Evolutionary conservation across 257 asterid genomes (phyloP), one percentile per base, ranked within the genome.

Genomic region (Prunella vulgaris): DNA sequence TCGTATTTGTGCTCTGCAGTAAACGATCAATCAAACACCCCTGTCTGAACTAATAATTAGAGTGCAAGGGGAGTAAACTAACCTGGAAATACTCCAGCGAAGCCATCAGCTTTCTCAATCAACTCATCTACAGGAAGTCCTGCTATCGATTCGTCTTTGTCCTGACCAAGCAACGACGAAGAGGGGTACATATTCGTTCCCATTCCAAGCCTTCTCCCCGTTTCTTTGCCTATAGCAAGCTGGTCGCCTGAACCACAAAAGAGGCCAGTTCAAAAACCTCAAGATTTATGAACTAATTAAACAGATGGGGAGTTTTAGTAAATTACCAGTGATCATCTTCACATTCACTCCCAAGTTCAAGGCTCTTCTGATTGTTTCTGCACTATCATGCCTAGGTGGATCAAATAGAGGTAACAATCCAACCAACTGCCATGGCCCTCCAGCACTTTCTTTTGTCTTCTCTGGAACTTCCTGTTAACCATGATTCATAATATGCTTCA

Each of bases 331-430:
- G 69, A 93, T 93, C 98, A 93, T 93, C 79, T 93, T 93, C 49
- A 93, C 98, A 79, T 93, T 93, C 44, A 93, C 98, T 60, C 98
- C 98, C 52, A 93, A 86, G 74, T 88, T 83, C 68, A 93, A 82
- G 40, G 98, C 98, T 78, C 96, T 78, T 67, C 86, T 85, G 46
- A 93, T 93, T 9, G 98, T 93, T 73, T 93, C 98, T 42, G 97
- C 98, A 74, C 98, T 93, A 37, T 93, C 98, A 53, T 93, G 98
- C 82, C 98, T 87, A 21, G 98, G 98, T 63, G 98, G 98, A 80
- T 93, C 98, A 62, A 93, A 93, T 64, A 93, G 81, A 10, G 97
- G 90, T 32, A 93, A 64, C 76, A 93, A 56, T 24, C 98, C 98
- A 52, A 88, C 93, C 70, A 93, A 82, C 62, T 88, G 92, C 98